Evolutionary conservation across 176 grass and related monocot genomes (phyloP).

Genomic region (Musa schizocarpa): DNA sequence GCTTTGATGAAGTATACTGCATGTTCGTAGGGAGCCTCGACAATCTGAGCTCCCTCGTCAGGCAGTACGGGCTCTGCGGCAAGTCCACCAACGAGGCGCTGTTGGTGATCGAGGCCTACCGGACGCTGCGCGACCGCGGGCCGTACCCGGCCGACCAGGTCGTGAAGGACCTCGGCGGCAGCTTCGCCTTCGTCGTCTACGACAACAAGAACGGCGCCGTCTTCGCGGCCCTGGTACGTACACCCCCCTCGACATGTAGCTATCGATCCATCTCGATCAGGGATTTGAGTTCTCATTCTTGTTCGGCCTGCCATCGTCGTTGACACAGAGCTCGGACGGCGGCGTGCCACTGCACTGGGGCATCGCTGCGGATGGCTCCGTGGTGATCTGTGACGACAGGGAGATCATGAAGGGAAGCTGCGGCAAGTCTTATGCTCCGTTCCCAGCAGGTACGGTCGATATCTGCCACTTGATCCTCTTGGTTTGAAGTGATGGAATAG

Average conservation of each 20-base stretch:
- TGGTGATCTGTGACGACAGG: slow-evolving; percentile 11
- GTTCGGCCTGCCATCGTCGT: not conserved
- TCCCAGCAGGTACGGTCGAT: not conserved
- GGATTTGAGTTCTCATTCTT: too few relatives aligned
- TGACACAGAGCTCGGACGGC: slow-evolving; percentile 7
- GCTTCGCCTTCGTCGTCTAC: slow-evolving; percentile 20
- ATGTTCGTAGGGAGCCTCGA: slow-evolving; percentile 9
- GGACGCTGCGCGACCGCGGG: slow-evolving; percentile 20
- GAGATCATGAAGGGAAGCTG: slow-evolving; percentile 11
- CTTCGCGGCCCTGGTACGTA: slow-evolving; percentile 10
- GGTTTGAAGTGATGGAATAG: too few relatives aligned
- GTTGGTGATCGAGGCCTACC: slow-evolving; percentile 25
- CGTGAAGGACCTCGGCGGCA: slow-evolving; percentile 13
- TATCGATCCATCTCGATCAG: too few relatives aligned
- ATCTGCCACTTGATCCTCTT: too few relatives aligned
- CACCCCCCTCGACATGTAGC: too few relatives aligned
- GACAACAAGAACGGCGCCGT: slow-evolving; percentile 10
- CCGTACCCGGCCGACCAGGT: slow-evolving; percentile 23
- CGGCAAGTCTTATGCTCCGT: slow-evolving; percentile 18
- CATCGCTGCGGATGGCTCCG: slow-evolving; percentile 12
- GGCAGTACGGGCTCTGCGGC: slow-evolving; percentile 14
- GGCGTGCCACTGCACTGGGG: slow-evolving; percentile 13
- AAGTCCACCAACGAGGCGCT: slow-evolving; percentile 10
- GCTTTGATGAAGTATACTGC: slow-evolving; percentile 13
- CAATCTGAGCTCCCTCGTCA: slow-evolving; percentile 10